Conservation (phyloP, 202 grass and related monocot species). For the Carex sylvatica region DNA sequence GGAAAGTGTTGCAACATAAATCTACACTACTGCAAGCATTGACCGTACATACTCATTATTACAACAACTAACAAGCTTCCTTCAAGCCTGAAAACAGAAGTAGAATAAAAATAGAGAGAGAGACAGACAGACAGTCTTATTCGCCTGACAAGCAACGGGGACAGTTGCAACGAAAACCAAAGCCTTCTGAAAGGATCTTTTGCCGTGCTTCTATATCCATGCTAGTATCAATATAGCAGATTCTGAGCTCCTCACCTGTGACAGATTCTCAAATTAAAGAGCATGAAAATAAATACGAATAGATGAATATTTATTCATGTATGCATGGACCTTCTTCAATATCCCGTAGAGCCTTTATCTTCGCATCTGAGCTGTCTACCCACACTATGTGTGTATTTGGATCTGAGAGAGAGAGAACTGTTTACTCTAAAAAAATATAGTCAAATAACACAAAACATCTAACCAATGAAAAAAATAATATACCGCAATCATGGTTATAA, state of each 20-base stretch:
- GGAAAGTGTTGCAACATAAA: too few relatives aligned
- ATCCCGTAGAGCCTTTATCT: slow-evolving; percentile 59
- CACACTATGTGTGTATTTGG: slow-evolving; percentile 85
- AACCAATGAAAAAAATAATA: background rate
- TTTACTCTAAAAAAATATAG: slow-evolving; percentile 14
- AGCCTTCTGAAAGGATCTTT: slow-evolving; percentile 77
- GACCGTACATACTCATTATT: background rate
- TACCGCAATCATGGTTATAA: slow-evolving; percentile 97
- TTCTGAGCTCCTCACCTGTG: slow-evolving; percentile 72
- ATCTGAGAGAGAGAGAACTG: slow-evolving; percentile 36
- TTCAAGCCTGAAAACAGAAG: background rate
- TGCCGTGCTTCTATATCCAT: slow-evolving; percentile 62
- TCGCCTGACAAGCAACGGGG: slow-evolving; percentile 58
- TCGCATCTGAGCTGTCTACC: slow-evolving; percentile 58
- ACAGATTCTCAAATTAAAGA: slow-evolving; percentile 13
- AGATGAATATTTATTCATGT: background rate
- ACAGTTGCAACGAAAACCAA: slow-evolving; percentile 66
- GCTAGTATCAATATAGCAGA: slow-evolving; percentile 93
- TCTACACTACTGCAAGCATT: too few relatives aligned
- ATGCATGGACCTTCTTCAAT: slow-evolving; percentile 62
- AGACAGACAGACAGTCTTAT: slow-evolving; percentile 13
- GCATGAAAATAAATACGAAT: background rate
- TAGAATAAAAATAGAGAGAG: background rate
- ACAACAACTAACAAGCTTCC: background rate
- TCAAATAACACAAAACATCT: slow-evolving; percentile 28